Evolutionary conservation across 805 yeast genomes (phyloP).

Genomic region (Ogataea pilisensis): DNA sequence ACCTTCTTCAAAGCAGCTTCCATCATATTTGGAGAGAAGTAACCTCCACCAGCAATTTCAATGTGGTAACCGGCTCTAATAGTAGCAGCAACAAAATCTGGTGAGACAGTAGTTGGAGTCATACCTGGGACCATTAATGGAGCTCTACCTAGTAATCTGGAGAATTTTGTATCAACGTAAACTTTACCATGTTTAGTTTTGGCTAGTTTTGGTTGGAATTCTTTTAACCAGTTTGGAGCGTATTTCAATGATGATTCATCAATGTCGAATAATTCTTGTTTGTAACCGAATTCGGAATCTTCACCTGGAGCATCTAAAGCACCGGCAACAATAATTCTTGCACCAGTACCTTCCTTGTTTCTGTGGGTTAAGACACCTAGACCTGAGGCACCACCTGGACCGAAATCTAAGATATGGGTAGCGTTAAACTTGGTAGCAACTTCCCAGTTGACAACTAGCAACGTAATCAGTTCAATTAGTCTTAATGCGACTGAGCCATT

Average conservation of each 20-base stretch:
- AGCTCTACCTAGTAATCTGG: conserved; percentile 86
- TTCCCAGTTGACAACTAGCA: conserved; percentile 94
- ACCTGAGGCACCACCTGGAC: conserved; percentile 98
- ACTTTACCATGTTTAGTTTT: conserved; percentile 70
- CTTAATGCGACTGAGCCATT: conserved; percentile 58
- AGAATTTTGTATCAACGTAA: conserved; percentile 90
- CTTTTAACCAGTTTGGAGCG: conserved; percentile 88
- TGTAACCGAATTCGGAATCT: conserved; percentile 89
- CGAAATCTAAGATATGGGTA: conserved; percentile 92
- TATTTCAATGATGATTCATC: conserved; percentile 61
- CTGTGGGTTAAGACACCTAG: conserved; percentile 94
- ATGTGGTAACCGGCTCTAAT: conserved; percentile 95
- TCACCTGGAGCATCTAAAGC: conserved; percentile 63
- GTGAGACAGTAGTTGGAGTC: conserved; percentile 97
- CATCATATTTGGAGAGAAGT: conserved; percentile 71
- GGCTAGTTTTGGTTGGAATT: conserved; percentile 80
- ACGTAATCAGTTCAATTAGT: conserved; percentile 77
- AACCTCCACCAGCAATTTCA: conserved; percentile 99
- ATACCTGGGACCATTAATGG: conserved; percentile 98
- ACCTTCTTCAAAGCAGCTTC: conserved; percentile 72
- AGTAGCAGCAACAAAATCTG: conserved; percentile 91
- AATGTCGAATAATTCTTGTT: conserved; percentile 87
- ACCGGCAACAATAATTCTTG: conserved; percentile 91
- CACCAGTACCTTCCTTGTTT: conserved; percentile 98
- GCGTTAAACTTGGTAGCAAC: conserved; percentile 72